phyloP scores from a whole-genome alignment of 805 yeast species.

The Candida easanensis region DNA sequence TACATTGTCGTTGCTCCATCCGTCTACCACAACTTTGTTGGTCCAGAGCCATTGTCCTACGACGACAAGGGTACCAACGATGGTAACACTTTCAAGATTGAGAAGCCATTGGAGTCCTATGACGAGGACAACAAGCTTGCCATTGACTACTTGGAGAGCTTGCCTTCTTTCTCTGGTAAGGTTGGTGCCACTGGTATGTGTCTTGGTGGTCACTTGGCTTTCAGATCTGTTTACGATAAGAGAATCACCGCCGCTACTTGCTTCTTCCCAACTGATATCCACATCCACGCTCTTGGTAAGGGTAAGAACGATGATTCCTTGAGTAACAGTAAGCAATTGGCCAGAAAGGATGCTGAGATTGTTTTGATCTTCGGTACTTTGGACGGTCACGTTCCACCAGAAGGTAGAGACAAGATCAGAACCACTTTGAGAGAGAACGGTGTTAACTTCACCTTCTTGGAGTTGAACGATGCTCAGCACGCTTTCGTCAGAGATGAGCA shows the following conservation, averaged over 20 bases:
- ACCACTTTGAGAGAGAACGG: constrained; percentile 52
- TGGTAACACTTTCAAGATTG: constrained; percentile 65
- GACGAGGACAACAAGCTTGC: constrained; percentile 70
- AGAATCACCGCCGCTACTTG: constrained; percentile 67
- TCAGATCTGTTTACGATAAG: constrained; percentile 63
- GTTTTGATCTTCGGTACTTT: constrained; percentile 73
- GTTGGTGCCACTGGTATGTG: constrained; percentile 89
- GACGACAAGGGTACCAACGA: constrained; percentile 73
- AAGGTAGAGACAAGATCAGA: constrained; percentile 72
- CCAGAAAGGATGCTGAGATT: constrained; percentile 50
- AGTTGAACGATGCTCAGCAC: constrained; percentile 77
- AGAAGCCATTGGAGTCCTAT: constrained; percentile 66
- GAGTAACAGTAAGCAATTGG: constrained; percentile 50
- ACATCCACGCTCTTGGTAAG: constrained; percentile 60
- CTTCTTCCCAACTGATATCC: constrained; percentile 81
- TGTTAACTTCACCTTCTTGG: constrained; percentile 68
- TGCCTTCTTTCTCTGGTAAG: constrained; percentile 66
- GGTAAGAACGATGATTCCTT: constrained; percentile 67
- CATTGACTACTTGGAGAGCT: constrained; percentile 55
- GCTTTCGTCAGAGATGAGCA: constrained; percentile 79
- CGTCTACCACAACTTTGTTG: constrained; percentile 70
- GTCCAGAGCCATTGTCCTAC: constrained; percentile 62
- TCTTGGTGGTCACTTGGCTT: constrained; percentile 80
- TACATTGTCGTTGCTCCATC: constrained; percentile 79
- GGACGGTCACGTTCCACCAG: constrained; percentile 78